Percentiles rank a stretch among this genome's conserved stretches.
Evolutionary conservation across 192 early-diverging fungal species (phyloP).

Genomic region (Backusella parvicylindrica): DNA sequence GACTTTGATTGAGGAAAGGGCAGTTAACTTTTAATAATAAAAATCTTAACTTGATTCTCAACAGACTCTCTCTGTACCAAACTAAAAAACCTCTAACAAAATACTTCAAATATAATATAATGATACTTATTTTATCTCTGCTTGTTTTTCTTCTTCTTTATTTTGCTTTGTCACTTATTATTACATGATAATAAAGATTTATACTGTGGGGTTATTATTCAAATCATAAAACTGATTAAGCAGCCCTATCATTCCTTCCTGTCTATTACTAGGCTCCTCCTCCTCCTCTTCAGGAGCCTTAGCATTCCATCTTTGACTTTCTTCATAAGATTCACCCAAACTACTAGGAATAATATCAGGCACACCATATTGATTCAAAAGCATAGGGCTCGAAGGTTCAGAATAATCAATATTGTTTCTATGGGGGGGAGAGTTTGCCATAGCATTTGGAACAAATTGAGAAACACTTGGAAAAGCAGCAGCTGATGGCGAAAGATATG

Average conservation of each 20-base stretch:
- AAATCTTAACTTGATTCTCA: too few relatives aligned
- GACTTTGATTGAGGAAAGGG: too few relatives aligned
- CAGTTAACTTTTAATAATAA: too few relatives aligned
- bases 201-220: slow-evolving; percentile 32
- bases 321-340: slow-evolving; percentile 20
- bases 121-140: too few relatives aligned
- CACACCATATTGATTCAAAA: slow-evolving; percentile 12
- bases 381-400: neutral
- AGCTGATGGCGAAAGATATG: slow-evolving; percentile 7
- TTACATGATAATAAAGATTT: too few relatives aligned
- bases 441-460: slow-evolving; percentile 9
- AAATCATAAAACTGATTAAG: slow-evolving; percentile 57
- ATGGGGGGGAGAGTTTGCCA: neutral
- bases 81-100: too few relatives aligned
- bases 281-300: slow-evolving; percentile 17
- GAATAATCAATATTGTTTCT: neutral
- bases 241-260: slow-evolving; percentile 42
- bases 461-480: neutral
- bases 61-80: too few relatives aligned
- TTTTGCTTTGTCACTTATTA: too few relatives aligned
- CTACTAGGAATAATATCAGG: slow-evolving; percentile 24
- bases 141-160: too few relatives aligned
- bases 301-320: slow-evolving; percentile 2
- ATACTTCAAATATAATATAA: too few relatives aligned
- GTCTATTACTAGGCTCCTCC: neutral